phyloP scores from a whole-genome alignment of 2,329 filamentous ascomycete genomes.

The Cladosporium sp. region DNA sequence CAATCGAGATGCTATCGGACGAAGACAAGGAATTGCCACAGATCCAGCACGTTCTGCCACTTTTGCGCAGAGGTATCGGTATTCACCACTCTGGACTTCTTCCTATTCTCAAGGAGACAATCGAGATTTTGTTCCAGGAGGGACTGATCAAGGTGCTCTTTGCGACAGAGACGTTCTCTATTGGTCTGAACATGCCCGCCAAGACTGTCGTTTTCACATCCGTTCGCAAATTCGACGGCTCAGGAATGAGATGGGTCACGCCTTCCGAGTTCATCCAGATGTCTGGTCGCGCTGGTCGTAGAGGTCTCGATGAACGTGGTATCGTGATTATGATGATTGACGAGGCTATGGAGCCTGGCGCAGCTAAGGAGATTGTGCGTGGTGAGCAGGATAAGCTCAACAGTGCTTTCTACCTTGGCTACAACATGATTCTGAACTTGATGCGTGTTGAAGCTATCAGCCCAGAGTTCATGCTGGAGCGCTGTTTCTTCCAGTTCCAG shows the following conservation, averaged over 20 bases:
- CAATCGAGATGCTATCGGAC: constrained; percentile 88
- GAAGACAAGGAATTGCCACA: constrained; percentile 88
- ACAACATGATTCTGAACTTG: constrained; percentile 98
- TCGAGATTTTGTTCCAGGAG: constrained; percentile 98
- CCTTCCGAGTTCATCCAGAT: constrained; percentile 98
- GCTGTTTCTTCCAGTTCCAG: constrained; percentile 98
- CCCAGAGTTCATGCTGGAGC: constrained; percentile 97
- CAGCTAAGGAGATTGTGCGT: constrained; percentile 93
- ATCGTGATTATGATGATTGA: constrained; percentile 99
- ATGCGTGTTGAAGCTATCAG: constrained; percentile 99
- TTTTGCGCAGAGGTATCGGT: constrained; percentile 88
- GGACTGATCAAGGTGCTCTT: constrained; percentile 97
- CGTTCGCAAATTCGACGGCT: constrained; percentile 92
- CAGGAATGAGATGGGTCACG: constrained; percentile 77
- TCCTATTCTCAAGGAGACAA: constrained; percentile 96
- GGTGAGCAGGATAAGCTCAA: constrained; percentile 97
- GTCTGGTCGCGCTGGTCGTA: constrained; percentile 94
- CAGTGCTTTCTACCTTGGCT: constrained; percentile 94
- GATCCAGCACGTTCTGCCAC: constrained; percentile 84
- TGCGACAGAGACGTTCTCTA: constrained; percentile 97
- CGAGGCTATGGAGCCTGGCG: constrained; percentile 89
- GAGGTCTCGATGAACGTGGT: constrained; percentile 95
- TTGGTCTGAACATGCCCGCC: constrained; percentile 97
- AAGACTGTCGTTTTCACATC: constrained; percentile 99
- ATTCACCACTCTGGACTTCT: constrained; percentile 95